Percentiles rank a stretch among this genome's conserved stretches.
These are phyloP conservation scores for Zygosaccharomyces rouxii DNA, from an alignment of 805 yeast species.

Conservation along the genomic window DNA sequence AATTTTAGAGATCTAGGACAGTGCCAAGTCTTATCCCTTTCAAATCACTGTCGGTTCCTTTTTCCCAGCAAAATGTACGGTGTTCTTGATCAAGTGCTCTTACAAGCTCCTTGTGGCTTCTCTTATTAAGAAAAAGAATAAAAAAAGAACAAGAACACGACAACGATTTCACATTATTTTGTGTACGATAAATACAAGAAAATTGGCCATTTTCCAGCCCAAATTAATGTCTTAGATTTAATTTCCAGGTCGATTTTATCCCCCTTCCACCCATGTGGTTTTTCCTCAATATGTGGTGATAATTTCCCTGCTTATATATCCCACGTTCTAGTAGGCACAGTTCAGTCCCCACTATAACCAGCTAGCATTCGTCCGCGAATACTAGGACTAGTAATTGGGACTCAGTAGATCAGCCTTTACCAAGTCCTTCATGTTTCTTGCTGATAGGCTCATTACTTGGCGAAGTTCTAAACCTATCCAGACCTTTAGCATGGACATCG, in stretches of 20 bases:
- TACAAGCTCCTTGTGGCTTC: neutral
- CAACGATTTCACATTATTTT: neutral
- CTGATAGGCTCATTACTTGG: constrained; percentile 76
- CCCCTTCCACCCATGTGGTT: neutral
- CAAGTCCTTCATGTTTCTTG: constrained; percentile 59
- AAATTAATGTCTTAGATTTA: neutral
- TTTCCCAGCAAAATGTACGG: neutral
- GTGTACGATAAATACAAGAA: neutral
- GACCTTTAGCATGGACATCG: constrained; percentile 78
- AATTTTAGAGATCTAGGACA: neutral
- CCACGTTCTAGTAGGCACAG: neutral
- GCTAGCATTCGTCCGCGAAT: neutral
- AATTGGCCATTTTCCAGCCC: neutral
- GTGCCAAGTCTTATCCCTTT: neutral
- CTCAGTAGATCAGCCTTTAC: constrained; percentile 63
- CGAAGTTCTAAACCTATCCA: constrained; percentile 90
- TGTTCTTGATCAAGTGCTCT: constrained; percentile 1
- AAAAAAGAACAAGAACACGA: neutral
- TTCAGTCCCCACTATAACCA: neutral
- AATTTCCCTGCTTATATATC: neutral
- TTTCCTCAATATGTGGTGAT: neutral
- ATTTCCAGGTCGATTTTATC: neutral
- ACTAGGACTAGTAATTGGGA: constrained; percentile 49
- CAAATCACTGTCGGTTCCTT: neutral
- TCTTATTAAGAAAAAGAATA: neutral